Base-by-base conservation (phyloP, 352 stramenopile genomes). In the Phytophthora agathidicida region DNA sequence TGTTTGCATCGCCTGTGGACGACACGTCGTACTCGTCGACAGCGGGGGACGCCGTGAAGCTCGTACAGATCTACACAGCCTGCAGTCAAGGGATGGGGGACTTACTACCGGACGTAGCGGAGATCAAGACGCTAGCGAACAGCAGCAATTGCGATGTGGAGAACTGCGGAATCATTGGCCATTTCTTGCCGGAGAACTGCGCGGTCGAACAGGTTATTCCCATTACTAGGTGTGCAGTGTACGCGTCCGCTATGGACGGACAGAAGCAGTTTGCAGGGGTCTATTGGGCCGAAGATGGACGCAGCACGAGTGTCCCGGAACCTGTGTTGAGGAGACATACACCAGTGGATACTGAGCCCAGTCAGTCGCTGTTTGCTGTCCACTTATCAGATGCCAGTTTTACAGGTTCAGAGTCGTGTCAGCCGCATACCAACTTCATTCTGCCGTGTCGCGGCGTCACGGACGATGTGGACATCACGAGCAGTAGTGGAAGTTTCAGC, bases 231-330 rank as follows among this genome's bases (percentile, higher is more conserved):
- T 89, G 79, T 47, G 72, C 78, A 26, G 74, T 89, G 13, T 46
- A 65, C 19, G 36, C 72, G 9, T 70, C 58, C 10, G 72, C 68
- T 30, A 72, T 84, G 58, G 16, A 41, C 1, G 45, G 46, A 48
- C 70, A 76, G 35, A 36, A 46, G 4, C 14, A 68, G 17, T 64
- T 73, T 37, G 6, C 38, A 27, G 79, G 71, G 16, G 77, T 82
- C 19, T 80, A 71, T 38, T 91, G 82, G 82, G 79, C 79, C 26
- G 73, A 88, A 47, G 79, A 91, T 60, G 82, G 73, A 23, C 75
- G 74, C 28, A 88, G 66, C 42, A 54, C 57, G 3, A 75, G 42
- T n/a, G 52, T 88, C 0, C 75, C 82, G 2, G 51, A 75, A 35
- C 75, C 79, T 4, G 68, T 91, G 4, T 30, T 91, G 32, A 72